Conservation (phyloP, 257 asterid genomes). For the Ballota nigra region DNA sequence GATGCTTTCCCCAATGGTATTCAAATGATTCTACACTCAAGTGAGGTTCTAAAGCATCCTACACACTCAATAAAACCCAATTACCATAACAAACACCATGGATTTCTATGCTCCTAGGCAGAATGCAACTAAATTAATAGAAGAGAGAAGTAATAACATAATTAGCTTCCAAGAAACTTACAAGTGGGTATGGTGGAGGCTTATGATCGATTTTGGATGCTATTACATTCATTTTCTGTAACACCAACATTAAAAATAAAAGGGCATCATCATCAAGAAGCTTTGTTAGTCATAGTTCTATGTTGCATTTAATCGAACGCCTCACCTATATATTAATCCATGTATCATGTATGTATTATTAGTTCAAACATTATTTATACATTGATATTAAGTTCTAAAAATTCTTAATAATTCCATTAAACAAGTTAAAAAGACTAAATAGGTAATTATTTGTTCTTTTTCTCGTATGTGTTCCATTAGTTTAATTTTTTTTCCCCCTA, state of each 20-base stretch:
- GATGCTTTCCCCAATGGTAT: constrained; percentile 99
- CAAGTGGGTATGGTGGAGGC: constrained; percentile 89
- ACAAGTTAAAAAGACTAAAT: too few relatives aligned
- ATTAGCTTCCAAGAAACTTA: constrained; percentile 30
- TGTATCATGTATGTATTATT: too few relatives aligned
- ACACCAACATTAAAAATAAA: background rate
- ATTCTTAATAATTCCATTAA: too few relatives aligned
- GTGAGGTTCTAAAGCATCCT: constrained; percentile 94
- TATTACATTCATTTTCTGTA: constrained; percentile 51
- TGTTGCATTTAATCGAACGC: constrained; percentile 59
- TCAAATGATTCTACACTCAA: constrained; percentile 86
- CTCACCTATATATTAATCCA: too few relatives aligned
- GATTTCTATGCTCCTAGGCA: background rate
- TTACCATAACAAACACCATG: background rate
- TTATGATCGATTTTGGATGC: constrained; percentile 66
- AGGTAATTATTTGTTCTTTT: too few relatives aligned
- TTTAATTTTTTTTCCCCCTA: too few relatives aligned
- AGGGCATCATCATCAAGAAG: background rate
- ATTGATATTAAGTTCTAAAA: too few relatives aligned
- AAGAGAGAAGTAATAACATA: background rate
- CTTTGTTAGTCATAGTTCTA: too few relatives aligned
- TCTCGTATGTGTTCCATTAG: too few relatives aligned
- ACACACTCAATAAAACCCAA: constrained; percentile 4
- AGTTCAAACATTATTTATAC: too few relatives aligned
- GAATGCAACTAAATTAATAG: background rate